A percentile compares a stretch with the other conserved stretches of the same genome.
These are phyloP conservation scores for Tulasnella sp. DNA, from an alignment of 768 basidiomycete genomes.

Conservation along the genomic window DNA sequence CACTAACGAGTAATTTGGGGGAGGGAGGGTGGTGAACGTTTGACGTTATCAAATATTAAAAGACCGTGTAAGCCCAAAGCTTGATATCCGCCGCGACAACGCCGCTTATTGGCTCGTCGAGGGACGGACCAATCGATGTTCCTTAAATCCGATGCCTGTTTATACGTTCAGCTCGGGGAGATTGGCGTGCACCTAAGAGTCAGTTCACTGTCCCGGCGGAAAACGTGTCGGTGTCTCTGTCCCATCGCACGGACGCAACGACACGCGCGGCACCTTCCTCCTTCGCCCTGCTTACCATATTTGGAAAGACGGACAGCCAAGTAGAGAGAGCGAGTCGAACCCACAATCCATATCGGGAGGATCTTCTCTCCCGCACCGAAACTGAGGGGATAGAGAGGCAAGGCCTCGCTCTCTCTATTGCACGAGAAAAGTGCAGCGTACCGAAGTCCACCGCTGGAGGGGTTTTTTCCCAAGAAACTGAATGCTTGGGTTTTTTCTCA, in stretches of 20 bases:
- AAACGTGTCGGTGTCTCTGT: conserved; percentile 1
- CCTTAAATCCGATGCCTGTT: background rate
- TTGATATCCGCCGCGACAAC: background rate
- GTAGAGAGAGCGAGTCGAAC: background rate
- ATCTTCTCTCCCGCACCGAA: conserved; percentile 4
- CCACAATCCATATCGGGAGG: background rate
- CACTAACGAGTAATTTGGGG: background rate
- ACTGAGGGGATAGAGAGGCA: background rate
- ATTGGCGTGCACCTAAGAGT: background rate
- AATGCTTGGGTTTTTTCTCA: background rate
- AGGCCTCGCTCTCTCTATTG: background rate
- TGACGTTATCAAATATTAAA: background rate
- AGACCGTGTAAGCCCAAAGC: background rate
- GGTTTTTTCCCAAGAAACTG: conserved; percentile 5
- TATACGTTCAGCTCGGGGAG: background rate
- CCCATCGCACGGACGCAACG: background rate
- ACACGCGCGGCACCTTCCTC: background rate
- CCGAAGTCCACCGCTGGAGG: background rate
- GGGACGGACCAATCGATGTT: background rate
- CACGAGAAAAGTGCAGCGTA: background rate
- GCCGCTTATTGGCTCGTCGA: background rate
- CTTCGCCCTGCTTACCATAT: background rate
- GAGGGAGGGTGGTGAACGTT: too few species aligned
- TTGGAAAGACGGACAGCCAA: background rate
- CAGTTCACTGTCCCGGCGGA: background rate